Base-by-base conservation (phyloP, 371 early-diverging fungal species). In the Syncephalis plumigaleata region DNA sequence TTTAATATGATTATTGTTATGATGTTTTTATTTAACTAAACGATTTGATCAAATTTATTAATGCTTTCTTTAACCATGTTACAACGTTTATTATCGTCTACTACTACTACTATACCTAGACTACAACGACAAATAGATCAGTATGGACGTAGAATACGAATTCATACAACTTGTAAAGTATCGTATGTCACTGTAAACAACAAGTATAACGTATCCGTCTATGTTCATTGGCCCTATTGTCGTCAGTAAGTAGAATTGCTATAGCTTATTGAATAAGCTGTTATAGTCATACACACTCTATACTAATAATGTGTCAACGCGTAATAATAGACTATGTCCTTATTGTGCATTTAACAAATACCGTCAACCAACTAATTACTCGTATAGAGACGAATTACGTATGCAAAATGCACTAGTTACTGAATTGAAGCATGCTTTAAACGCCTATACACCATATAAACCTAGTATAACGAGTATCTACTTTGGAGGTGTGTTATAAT, bases 381-480 rank as follows among this genome's bases (percentile, higher is more conserved):
- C 39, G 71, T 68, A 44, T 52, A 65, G 36, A 75, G 11, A 31
- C 11, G 31, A 31, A 31, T 11, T 31, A 31, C 31, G 7, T 7
- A 79, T 52, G 48, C 51, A 3, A 70, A 63, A 57, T 44, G 50
- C 20, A 26, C 49, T 40, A 21, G 21, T 40, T 4, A 8, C 40
- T 21, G 40, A 40, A 40, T 7, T 15, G n/a, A 18, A 16, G n/a
- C 18, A 40, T 7, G 40, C 40, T 7, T 31, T 31, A n/a, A 40
- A 4, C 21, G 3, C 40, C 8, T 18, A 21, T 18, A n/a, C 18
- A 8, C 21, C 16, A 16, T 16, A 40, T 16, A 21, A 3, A 40
- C 40, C 18, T 5, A 4, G 18, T 16, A 40, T 40, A 40, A 40
- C 4, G 4, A 40, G 40, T 21, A 21, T 40, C n/a, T 40, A 40